phyloP scores from a whole-genome alignment of 73 alveolate species.

The Uronychia binucleata region DNA sequence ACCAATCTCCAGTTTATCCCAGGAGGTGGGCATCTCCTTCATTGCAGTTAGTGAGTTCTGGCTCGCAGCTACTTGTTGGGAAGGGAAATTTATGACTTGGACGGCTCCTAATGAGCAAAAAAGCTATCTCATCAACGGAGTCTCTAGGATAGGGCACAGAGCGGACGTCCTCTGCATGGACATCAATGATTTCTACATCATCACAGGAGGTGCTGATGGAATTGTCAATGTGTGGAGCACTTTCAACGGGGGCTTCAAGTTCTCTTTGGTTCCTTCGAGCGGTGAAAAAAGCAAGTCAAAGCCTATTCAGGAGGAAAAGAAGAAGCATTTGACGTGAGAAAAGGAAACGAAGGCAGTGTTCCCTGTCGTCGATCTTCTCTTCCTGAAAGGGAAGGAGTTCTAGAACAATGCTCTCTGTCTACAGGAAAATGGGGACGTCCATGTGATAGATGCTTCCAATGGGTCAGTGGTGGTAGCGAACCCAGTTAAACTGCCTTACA shows the following conservation, averaged over 20 bases:
- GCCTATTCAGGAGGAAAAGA: neutral
- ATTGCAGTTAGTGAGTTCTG: constrained; percentile 50
- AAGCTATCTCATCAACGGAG: constrained; percentile 22
- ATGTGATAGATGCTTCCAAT: constrained; percentile 45
- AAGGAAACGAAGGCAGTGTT: neutral
- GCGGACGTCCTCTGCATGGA: constrained; percentile 35
- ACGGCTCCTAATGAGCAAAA: constrained; percentile 47
- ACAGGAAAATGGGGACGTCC: constrained; percentile 44
- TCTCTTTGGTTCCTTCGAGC: constrained; percentile 30
- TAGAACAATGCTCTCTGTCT: constrained; percentile 7
- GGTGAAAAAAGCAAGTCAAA: neutral
- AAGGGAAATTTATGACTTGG: constrained; percentile 58
- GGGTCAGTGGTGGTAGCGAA: constrained; percentile 27
- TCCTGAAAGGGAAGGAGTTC: constrained; percentile 3
- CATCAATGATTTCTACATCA: constrained; percentile 17
- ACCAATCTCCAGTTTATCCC: constrained; percentile 29
- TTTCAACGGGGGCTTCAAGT: constrained; percentile 35
- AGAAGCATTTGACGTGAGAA: neutral
- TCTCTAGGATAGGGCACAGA: constrained; percentile 44
- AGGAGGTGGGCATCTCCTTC: constrained; percentile 21
- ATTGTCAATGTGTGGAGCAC: constrained; percentile 36
- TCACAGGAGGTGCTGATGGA: constrained; percentile 56
- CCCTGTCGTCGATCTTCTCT: constrained; percentile 1
- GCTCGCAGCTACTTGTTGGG: constrained; percentile 52
- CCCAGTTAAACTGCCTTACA: constrained; percentile 34